Percentiles rank a stretch among this genome's conserved stretches.
Conservation (phyloP, 352 stramenopile genomes). For the Globisporangium iwayamae region DNA sequence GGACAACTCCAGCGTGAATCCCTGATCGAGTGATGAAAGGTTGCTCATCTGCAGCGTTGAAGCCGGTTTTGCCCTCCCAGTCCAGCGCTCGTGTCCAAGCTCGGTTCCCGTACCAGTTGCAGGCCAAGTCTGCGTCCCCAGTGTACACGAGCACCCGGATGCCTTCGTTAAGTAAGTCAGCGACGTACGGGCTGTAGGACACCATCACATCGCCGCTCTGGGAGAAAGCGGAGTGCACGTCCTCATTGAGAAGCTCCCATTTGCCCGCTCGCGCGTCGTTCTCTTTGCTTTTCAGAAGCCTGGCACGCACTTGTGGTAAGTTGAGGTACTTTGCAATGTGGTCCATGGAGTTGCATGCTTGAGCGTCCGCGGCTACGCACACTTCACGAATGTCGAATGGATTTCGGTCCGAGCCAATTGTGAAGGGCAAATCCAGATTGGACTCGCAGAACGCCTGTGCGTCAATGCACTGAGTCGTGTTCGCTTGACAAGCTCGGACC, state of each 20-base stretch:
- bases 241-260: slow-evolving; percentile 92
- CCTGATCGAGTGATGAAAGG: slow-evolving; percentile 16
- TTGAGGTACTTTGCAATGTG: slow-evolving; percentile 6
- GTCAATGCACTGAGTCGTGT: background rate
- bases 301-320: background rate
- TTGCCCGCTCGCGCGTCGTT: slow-evolving; percentile 17
- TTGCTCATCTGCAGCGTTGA: slow-evolving; percentile 44
- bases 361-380: background rate
- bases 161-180: slow-evolving; percentile 77
- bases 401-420: slow-evolving; percentile 26
- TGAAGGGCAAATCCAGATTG: background rate
- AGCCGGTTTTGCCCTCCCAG: slow-evolving; percentile 86
- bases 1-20: slow-evolving; percentile 15
- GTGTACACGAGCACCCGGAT: slow-evolving; percentile 93
- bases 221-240: slow-evolving; percentile 87
- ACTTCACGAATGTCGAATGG: slow-evolving; percentile 51
- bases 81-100: slow-evolving; percentile 90
- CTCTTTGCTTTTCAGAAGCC: slow-evolving; percentile 26
- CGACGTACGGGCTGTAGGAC: slow-evolving; percentile 82
- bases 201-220: slow-evolving; percentile 86
- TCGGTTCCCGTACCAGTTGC: slow-evolving; percentile 94
- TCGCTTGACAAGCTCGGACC: background rate
- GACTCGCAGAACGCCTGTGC: background rate
- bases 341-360: slow-evolving; percentile 4
- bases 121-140: slow-evolving; percentile 95